These are phyloP conservation scores for Saccharomyces hybrid DNA, from an alignment of 1,139 yeast genomes.

Conservation along the genomic window DNA sequence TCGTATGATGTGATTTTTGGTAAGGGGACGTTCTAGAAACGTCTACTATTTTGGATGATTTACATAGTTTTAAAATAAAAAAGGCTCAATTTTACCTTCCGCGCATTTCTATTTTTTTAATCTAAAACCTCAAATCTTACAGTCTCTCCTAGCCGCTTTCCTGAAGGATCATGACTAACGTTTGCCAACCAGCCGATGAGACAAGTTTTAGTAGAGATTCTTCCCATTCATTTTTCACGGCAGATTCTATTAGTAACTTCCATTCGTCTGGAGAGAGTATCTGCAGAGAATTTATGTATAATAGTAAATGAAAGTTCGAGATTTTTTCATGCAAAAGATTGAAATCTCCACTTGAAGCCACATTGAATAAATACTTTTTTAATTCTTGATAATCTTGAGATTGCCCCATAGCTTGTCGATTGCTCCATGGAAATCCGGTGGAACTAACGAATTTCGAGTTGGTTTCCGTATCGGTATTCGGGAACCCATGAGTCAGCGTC, in stretches of 20 bases:
- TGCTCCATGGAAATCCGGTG: conserved; percentile 61
- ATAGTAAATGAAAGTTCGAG: conserved; percentile 67
- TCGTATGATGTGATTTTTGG: background rate
- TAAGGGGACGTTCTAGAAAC: conserved; percentile 11
- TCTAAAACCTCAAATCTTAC: background rate
- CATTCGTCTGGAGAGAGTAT: conserved; percentile 49
- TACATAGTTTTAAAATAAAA: background rate
- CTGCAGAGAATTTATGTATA: conserved; percentile 48
- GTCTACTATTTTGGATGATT: background rate
- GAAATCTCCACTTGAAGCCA: conserved; percentile 30
- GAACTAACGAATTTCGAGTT: conserved; percentile 34
- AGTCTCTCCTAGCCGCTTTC: conserved; percentile 15
- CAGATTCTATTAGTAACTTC: conserved; percentile 38
- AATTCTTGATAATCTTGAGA: conserved; percentile 57
- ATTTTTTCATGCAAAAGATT: conserved; percentile 38
- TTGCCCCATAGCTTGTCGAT: conserved; percentile 67
- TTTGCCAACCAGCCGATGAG: conserved; percentile 32
- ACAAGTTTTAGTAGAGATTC: conserved; percentile 46
- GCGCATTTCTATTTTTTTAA: background rate
- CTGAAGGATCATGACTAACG: conserved; percentile 30
- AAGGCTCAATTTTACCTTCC: background rate
- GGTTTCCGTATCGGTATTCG: conserved; percentile 50
- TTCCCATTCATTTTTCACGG: conserved; percentile 40
- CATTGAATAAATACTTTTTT: conserved; percentile 41
- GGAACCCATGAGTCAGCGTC: conserved; percentile 90